A percentile compares a stretch with the other conserved stretches of the same genome.
Evolutionary conservation across 1,139 yeast species (phyloP).

Genomic region (Yamadazyma oceani): DNA sequence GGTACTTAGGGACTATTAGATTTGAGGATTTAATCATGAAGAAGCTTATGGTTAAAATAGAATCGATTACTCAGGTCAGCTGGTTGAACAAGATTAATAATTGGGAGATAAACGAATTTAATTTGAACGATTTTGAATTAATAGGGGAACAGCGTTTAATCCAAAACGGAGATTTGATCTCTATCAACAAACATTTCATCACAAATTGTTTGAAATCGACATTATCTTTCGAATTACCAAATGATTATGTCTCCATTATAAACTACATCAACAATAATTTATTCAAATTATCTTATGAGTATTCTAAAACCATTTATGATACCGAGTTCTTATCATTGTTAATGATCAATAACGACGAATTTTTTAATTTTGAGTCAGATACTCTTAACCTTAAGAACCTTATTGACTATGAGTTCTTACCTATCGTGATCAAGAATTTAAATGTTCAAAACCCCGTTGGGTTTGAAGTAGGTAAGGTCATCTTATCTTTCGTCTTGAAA

Average conservation of each 20-base stretch:
- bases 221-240: constrained; percentile 11
- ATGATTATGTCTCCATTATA: constrained; percentile 9
- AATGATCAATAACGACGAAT: constrained; percentile 60
- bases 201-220: constrained; percentile 28
- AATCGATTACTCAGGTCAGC: constrained; percentile 44
- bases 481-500: constrained; percentile 45
- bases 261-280: constrained; percentile 12
- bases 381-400: constrained; percentile 55
- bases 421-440: constrained; percentile 54
- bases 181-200: constrained; percentile 54
- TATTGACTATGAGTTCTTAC: constrained; percentile 59
- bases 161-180: constrained; percentile 46
- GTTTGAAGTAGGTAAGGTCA: constrained; percentile 15
- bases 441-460: constrained; percentile 25
- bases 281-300: constrained; percentile 17
- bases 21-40: constrained; percentile 65
- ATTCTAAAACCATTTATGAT: constrained; percentile 48
- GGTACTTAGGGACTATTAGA: constrained; percentile 62
- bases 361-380: constrained; percentile 36
- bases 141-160: constrained; percentile 49
- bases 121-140: constrained; percentile 41
- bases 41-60: constrained; percentile 54
- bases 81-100: constrained; percentile 62
- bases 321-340: constrained; percentile 59
- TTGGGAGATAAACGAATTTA: constrained; percentile 63